Percentiles rank a stretch among this genome's conserved stretches.
Evolutionary conservation across 345 rosid genomes (phyloP).

Genomic region (Boechera retrofracta): DNA sequence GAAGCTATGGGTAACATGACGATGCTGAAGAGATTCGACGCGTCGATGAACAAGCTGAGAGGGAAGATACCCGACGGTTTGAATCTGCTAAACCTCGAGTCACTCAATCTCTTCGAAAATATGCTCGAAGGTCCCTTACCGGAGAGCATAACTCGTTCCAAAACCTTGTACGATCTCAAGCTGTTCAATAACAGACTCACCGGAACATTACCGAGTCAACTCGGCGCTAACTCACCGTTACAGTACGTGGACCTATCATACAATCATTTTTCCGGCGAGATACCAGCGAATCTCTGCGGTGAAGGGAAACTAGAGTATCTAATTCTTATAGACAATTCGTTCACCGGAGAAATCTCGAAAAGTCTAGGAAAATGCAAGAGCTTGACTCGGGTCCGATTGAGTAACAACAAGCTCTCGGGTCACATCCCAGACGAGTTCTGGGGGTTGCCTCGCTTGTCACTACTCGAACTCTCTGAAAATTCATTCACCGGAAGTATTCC

Average conservation of each 20-base stretch:
- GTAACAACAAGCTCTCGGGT: slow-evolving; percentile 64
- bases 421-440: slow-evolving; percentile 65
- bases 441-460: slow-evolving; percentile 69
- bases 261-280: slow-evolving; percentile 65
- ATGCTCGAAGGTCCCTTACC: slow-evolving; percentile 72
- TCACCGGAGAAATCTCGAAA: slow-evolving; percentile 70
- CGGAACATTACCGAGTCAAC: slow-evolving; percentile 65
- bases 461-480: slow-evolving; percentile 72
- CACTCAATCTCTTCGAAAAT: slow-evolving; percentile 71
- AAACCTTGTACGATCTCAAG: slow-evolving; percentile 60
- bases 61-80: slow-evolving; percentile 73
- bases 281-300: slow-evolving; percentile 67
- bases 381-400: slow-evolving; percentile 67
- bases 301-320: slow-evolving; percentile 58
- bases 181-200: slow-evolving; percentile 75
- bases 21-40: slow-evolving; percentile 59
- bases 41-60: slow-evolving; percentile 61
- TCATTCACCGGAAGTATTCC: slow-evolving; percentile 63
- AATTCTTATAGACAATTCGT: slow-evolving; percentile 66
- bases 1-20: slow-evolving; percentile 57
- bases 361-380: slow-evolving; percentile 66
- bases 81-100: slow-evolving; percentile 61
- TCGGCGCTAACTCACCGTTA: slow-evolving; percentile 68
- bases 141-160: slow-evolving; percentile 64
- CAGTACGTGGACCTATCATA: slow-evolving; percentile 62